A percentile compares a stretch with the other conserved stretches of the same genome.
Conservation (phyloP, 257 asterid species). For the Rhazya stricta region DNA sequence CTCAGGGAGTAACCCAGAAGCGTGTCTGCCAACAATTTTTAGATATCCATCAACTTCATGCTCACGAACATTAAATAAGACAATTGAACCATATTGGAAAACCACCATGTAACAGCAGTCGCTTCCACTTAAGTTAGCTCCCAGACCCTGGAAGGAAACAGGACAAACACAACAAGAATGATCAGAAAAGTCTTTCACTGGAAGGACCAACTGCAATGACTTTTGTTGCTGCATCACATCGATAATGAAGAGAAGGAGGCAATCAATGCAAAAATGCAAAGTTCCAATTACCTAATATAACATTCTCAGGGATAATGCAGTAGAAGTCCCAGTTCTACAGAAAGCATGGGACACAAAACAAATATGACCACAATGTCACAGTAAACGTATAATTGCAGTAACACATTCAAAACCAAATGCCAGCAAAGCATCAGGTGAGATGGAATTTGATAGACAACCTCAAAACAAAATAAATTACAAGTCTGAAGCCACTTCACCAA, state of each 20-base stretch:
- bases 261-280: background rate
- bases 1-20: slow-evolving; percentile 88
- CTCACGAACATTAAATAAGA: slow-evolving; percentile 77
- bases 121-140: slow-evolving; percentile 58
- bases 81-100: slow-evolving; percentile 93
- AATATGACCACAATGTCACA: background rate
- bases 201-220: background rate
- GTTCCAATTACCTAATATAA: background rate
- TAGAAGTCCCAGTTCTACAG: background rate
- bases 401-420: background rate
- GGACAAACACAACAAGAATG: slow-evolving; percentile 9
- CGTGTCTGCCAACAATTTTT: slow-evolving; percentile 66
- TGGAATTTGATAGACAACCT: background rate
- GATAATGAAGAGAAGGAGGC: background rate
- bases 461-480: background rate
- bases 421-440: background rate
- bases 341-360: background rate
- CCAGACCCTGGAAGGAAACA: slow-evolving; percentile 46
- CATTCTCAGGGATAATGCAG: background rate
- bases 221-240: background rate
- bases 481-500: background rate
- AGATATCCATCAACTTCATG: slow-evolving; percentile 81
- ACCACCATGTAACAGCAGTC: slow-evolving; percentile 82
- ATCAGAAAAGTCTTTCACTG: slow-evolving; percentile 4
- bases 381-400: background rate